Evolutionary conservation across 345 rosid species (phyloP), one percentile per base, ranked within the genome.

Genomic region (Durio zibethinus): DNA sequence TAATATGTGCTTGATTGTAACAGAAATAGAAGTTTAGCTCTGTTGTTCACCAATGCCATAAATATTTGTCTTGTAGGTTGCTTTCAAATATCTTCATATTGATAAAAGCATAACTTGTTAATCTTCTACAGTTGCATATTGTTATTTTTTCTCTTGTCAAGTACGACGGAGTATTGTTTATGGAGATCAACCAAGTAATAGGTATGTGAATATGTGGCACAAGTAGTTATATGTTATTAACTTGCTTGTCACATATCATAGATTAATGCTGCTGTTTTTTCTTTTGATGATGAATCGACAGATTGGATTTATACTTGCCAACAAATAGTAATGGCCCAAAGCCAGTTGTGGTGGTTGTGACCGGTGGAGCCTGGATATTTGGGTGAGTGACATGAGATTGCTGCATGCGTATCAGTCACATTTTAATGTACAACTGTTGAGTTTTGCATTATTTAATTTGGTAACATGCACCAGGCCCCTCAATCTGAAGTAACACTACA

Each of bases 301-400:
- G 99, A 87, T 86, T 96, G 85, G 99, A 96, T 84, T 85, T 93
- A 67, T 88, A 91, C 85, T 78, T 96, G 80, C 99, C 99, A 1
- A 85, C 85, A 80, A 83, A 79, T 42, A 81, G 4, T 47, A 90
- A 86, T 83, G 91, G 90, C 27, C 84, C 81, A n/a, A 93, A 91
- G 84, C 98, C 99, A 43, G 99, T 93, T 76, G 97, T 96, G 65
- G 91, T 91, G 60, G 93, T 93, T 80, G 91, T 96, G 62, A 96
- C 98, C 33, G 99, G 99, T 65, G 99, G 99, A 71, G 99, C 98
- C 47, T 96, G 99, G 99, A 96, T 96, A 36, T 93, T 96, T 74
- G 98, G 99, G 98, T 92, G 81, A 87, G 91, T 85, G 47, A 54
- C 65, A 65, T 70, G 59, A 38, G 25, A 29, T 68, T 62, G 68